Evolutionary conservation across 2,329 filamentous ascomycete species (phyloP), one percentile per base, ranked within the genome.

Genomic region (Aspergillus ruber): DNA sequence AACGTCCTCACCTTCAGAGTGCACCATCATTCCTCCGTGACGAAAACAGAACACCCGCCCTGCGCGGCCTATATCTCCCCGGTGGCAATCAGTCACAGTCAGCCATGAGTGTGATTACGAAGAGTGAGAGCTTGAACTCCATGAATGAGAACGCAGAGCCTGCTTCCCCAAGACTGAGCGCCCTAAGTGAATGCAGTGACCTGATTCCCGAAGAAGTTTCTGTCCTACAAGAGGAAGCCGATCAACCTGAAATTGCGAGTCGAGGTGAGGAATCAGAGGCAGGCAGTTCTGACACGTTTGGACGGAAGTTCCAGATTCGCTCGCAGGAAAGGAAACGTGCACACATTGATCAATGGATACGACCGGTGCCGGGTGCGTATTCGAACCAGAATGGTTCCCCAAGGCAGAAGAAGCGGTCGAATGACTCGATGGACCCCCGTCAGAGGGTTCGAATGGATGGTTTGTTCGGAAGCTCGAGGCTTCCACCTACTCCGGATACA

Each of bases 181-280:
- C 69, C 17, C 57, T 74, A 1, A 74, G 71, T 43, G 71, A 74
- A 54, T 72, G 70, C 53, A 73, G 70, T 45, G 69, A 73, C 49
- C 54, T 72, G 13, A 61, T 63, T 36, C 59, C 64, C 1, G 57
- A 61, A 10, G 66, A 64, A n/a, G 56, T 56, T 13, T 53, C 50
- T 6, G 55, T 52, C 6, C 48, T 44, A 32, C 53, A 45, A 43
- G 47, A 55, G 20, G 54, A 52, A 2, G 57, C 55, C 38, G 63
- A 67, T 42, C 41, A 56, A 21, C 44, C 65, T 21, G 54, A 65
- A 3, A 2, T 33, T 64, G n/a, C 57, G 56, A 29, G 25, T 12
- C 25, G 33, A n/a, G n/a, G 33, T 18, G 33, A 36, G n/a, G 33
- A 36, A 44, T 42, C 44, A 4, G 50, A 49, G 10, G 45, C 46